Conservation (phyloP, 306 rosid genomes). For the Cicer yamashitae region DNA sequence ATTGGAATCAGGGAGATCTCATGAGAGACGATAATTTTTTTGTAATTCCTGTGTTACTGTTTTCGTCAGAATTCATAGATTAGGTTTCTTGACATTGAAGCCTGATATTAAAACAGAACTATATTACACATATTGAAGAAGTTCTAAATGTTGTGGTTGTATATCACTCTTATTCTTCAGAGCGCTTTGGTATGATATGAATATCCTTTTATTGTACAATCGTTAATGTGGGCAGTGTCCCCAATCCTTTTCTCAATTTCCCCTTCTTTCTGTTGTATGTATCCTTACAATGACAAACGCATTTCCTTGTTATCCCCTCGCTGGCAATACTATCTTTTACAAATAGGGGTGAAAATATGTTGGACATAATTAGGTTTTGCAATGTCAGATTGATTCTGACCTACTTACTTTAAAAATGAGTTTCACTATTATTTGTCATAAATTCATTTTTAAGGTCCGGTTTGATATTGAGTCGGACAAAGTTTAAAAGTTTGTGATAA, state of each 20-base stretch:
- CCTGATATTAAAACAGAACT: conserved; percentile 28
- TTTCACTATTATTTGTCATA: too few relatives aligned
- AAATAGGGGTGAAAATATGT: too few relatives aligned
- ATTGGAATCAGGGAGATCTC: conserved; percentile 59
- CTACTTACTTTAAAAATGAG: too few relatives aligned
- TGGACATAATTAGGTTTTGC: too few relatives aligned
- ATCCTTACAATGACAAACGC: neutral
- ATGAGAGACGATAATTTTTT: conserved; percentile 56
- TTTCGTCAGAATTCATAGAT: conserved; percentile 8
- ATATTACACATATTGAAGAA: conserved; percentile 30
- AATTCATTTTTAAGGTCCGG: too few relatives aligned
- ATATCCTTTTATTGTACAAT: conserved; percentile 2
- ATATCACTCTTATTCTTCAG: conserved; percentile 22
- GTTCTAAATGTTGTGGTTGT: conserved; percentile 25
- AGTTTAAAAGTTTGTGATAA: too few relatives aligned
- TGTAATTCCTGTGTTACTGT: neutral
- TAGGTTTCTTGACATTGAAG: conserved; percentile 31
- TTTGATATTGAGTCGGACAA: too few relatives aligned
- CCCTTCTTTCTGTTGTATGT: neutral
- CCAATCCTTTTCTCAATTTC: neutral
- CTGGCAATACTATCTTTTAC: neutral
- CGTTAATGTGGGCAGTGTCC: conserved; percentile 1
- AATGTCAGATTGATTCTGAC: too few relatives aligned
- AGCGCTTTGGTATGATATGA: neutral
- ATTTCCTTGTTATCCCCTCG: neutral